Evolutionary conservation across 192 early-diverging fungal genomes (phyloP).

Genomic region (Podila clonocystis): DNA sequence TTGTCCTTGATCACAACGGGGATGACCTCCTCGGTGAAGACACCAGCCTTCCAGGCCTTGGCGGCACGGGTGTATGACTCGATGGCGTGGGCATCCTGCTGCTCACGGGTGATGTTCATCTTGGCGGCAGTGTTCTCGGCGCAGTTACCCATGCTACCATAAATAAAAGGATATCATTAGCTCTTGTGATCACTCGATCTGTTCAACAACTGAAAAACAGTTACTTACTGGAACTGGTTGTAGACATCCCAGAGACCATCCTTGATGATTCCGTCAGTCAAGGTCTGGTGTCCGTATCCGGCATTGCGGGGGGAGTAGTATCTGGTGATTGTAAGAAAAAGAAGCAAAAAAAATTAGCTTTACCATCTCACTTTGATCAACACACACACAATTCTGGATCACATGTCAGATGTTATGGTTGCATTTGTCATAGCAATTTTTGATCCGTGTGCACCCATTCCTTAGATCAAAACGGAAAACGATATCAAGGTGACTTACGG

Average conservation of each 20-base stretch:
- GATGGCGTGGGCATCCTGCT: constrained; percentile 88
- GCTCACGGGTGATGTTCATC: constrained; percentile 86
- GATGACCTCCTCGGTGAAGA: constrained; percentile 84
- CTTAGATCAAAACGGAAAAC: neutral
- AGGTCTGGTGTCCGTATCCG: constrained; percentile 83
- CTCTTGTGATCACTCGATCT: neutral
- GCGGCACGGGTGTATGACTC: constrained; percentile 90
- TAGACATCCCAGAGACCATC: constrained; percentile 98
- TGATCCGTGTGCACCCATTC: neutral
- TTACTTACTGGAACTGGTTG: constrained; percentile 83
- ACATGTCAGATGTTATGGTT: constrained; percentile 27
- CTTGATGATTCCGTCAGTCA: constrained; percentile 89
- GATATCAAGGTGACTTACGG: constrained; percentile 64
- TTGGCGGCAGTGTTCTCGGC: constrained; percentile 91
- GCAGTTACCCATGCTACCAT: constrained; percentile 67
- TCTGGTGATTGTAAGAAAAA: constrained; percentile 30
- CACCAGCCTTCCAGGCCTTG: constrained; percentile 87
- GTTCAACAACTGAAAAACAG: neutral
- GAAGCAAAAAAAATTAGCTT: constrained; percentile 5
- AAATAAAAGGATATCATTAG: neutral
- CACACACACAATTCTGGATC: constrained; percentile 7
- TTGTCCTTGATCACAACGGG: constrained; percentile 86
- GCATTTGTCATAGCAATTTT: constrained; percentile 1
- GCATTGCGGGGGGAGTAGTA: constrained; percentile 69
- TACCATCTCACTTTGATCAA: neutral